A percentile compares a stretch with the other conserved stretches of the same genome.
Evolutionary conservation across 495 filamentous ascomycete genomes (phyloP).

Genomic region (Lasiosphaeris hirsuta): DNA sequence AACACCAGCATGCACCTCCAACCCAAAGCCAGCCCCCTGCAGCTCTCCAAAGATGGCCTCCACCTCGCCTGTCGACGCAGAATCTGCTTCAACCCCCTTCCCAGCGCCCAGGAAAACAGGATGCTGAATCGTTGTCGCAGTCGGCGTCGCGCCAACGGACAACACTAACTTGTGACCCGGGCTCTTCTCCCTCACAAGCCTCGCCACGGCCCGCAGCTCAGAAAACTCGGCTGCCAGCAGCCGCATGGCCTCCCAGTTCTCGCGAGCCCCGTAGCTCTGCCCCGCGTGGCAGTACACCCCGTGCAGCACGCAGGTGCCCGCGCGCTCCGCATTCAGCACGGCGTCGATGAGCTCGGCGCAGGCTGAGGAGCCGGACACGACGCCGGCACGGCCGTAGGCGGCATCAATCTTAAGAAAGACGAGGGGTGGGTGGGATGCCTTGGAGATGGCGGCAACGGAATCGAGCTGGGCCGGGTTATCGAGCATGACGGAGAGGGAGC

Average conservation of each 20-base stretch:
- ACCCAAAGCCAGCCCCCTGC: slow-evolving; percentile 17
- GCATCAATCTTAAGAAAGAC: slow-evolving; percentile 79
- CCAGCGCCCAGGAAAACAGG: slow-evolving; percentile 15
- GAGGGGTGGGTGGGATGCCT: slow-evolving; percentile 40
- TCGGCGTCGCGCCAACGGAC: slow-evolving; percentile 80
- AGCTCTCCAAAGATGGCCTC: slow-evolving; percentile 7
- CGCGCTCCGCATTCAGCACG: slow-evolving; percentile 39
- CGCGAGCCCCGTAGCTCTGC: slow-evolving; percentile 61
- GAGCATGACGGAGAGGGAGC: slow-evolving; percentile 62
- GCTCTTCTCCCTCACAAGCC: slow-evolving; percentile 25
- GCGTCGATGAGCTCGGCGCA: slow-evolving; percentile 52
- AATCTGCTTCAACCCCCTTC: neutral
- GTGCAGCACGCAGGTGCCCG: slow-evolving; percentile 44
- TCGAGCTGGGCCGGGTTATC: slow-evolving; percentile 66
- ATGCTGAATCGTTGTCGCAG: slow-evolving; percentile 56
- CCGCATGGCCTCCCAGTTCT: slow-evolving; percentile 51
- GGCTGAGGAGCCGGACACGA: slow-evolving; percentile 48
- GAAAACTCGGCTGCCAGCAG: slow-evolving; percentile 60
- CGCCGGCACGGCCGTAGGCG: slow-evolving; percentile 72
- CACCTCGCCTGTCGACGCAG: slow-evolving; percentile 6
- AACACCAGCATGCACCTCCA: slow-evolving; percentile 37
- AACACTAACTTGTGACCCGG: slow-evolving; percentile 48
- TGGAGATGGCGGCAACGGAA: slow-evolving; percentile 38
- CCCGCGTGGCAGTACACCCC: slow-evolving; percentile 82
- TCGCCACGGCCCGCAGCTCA: slow-evolving; percentile 50